These are phyloP conservation scores for Talaromyces atroroseus DNA, from an alignment of 2,329 filamentous ascomycete species.

Conservation along the genomic window DNA sequence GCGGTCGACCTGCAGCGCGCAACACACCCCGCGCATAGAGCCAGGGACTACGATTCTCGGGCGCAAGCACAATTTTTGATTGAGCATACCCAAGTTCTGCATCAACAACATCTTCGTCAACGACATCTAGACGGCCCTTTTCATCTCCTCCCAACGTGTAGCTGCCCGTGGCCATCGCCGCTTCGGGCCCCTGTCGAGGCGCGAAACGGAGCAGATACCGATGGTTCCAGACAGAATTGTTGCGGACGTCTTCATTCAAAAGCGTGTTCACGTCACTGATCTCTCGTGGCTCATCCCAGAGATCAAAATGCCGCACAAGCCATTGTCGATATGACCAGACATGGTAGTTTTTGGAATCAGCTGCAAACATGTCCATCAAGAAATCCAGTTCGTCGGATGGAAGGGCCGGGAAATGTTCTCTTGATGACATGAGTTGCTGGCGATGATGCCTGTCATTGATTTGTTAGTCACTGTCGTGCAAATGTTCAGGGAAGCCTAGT, in stretches of 20 bases:
- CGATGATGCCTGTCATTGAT: constrained; percentile 50
- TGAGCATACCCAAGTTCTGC: constrained; percentile 71
- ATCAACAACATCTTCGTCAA: constrained; percentile 61
- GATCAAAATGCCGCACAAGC: constrained; percentile 60
- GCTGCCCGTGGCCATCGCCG: constrained; percentile 29
- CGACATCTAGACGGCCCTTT: constrained; percentile 32
- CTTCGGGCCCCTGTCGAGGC: constrained; percentile 44
- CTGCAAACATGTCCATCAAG: constrained; percentile 69
- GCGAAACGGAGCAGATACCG: constrained; percentile 87
- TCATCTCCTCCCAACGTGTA: constrained; percentile 1
- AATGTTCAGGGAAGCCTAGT: not conserved
- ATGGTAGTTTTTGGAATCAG: constrained; percentile 96
- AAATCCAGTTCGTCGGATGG: constrained; percentile 67
- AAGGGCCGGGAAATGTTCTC: constrained; percentile 47
- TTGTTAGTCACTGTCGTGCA: not conserved
- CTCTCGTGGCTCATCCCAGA: constrained; percentile 57
- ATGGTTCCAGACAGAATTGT: constrained; percentile 98
- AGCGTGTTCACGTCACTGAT: constrained; percentile 65
- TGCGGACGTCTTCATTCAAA: constrained; percentile 75
- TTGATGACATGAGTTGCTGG: constrained; percentile 49
- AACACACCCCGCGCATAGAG: constrained; percentile 80
- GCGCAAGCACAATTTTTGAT: constrained; percentile 68
- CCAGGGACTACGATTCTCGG: constrained; percentile 93
- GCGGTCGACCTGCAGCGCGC: constrained; percentile 54
- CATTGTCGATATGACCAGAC: constrained; percentile 93